Evolutionary conservation across 1,284 basidiomycete genomes (phyloP).

Genomic region (Marasmius tenuissimus): DNA sequence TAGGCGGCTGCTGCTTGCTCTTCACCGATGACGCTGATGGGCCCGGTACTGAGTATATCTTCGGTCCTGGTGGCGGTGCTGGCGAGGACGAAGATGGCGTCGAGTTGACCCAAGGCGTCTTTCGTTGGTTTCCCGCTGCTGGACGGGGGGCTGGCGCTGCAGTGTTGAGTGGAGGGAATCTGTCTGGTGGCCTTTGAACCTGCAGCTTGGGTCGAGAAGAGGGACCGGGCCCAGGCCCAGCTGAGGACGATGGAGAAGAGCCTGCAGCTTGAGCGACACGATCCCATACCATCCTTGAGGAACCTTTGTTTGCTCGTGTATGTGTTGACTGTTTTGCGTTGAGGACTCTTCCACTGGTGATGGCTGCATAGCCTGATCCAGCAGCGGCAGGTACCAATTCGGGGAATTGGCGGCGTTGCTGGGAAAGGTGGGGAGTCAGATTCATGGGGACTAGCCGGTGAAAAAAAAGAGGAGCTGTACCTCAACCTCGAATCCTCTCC

Average conservation of each 20-base stretch:
- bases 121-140: conserved; percentile 20
- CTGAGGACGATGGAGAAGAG: conserved; percentile 43
- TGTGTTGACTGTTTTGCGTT: conserved; percentile 79
- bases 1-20: conserved; percentile 35
- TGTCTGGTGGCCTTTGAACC: conserved; percentile 27
- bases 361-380: conserved; percentile 72
- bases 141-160: conserved; percentile 26
- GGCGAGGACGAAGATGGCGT: conserved; percentile 13
- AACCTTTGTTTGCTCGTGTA: conserved; percentile 43
- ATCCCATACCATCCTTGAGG: conserved; percentile 76
- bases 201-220: conserved; percentile 20
- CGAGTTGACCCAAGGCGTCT: conserved; percentile 23
- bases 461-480: conserved; percentile 38
- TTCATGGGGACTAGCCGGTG: background rate
- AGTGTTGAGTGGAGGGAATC: conserved; percentile 48
- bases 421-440: background rate
- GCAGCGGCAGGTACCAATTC: conserved; percentile 65
- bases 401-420: conserved; percentile 86
- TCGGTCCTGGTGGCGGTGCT: conserved; percentile 15
- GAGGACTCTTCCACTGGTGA: conserved; percentile 78
- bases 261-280: conserved; percentile 85
- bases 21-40: conserved; percentile 17
- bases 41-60: conserved; percentile 18
- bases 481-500: conserved; percentile 86
- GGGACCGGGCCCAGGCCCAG: conserved; percentile 15